These are phyloP conservation scores for Termitomyces eurrhizus DNA, from an alignment of 768 basidiomycete genomes.

Conservation along the genomic window DNA sequence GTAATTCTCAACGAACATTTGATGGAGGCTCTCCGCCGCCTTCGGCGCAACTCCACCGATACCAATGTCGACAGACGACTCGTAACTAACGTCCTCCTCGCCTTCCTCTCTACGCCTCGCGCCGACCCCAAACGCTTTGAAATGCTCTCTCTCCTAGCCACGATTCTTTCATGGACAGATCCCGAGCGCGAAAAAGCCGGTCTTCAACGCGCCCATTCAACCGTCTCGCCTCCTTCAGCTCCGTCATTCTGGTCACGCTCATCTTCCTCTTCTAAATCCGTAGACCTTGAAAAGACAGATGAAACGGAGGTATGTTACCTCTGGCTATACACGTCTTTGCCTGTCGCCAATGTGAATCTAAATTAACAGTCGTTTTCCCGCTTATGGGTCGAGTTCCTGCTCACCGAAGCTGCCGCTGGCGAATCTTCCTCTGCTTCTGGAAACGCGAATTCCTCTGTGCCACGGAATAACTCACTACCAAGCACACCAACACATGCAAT, in stretches of 20 bases:
- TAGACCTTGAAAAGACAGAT: constrained; percentile 74
- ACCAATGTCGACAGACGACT: constrained; percentile 92
- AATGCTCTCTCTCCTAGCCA: constrained; percentile 85
- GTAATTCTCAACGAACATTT: constrained; percentile 98
- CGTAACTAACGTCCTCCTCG: constrained; percentile 90
- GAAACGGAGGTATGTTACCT: constrained; percentile 67
- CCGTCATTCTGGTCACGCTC: constrained; percentile 14
- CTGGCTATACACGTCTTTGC: background rate
- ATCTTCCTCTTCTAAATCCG: constrained; percentile 30
- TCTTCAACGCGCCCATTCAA: constrained; percentile 50
- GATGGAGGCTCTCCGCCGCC: constrained; percentile 93
- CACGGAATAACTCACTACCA: constrained; percentile 12
- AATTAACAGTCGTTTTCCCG: constrained; percentile 84
- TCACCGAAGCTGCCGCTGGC: constrained; percentile 77
- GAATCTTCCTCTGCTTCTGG: constrained; percentile 24
- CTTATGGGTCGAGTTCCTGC: constrained; percentile 95
- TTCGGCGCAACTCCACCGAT: constrained; percentile 82
- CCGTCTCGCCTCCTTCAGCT: constrained; percentile 19
- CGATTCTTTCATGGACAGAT: constrained; percentile 92
- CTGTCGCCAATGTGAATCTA: background rate
- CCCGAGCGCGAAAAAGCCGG: constrained; percentile 90
- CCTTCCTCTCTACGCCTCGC: constrained; percentile 86
- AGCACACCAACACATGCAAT: constrained; percentile 7
- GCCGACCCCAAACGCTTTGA: constrained; percentile 95
- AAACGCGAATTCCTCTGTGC: background rate